Conservation (phyloP, 2,329 filamentous ascomycete genomes). For the Fusarium drepaniforme region DNA sequence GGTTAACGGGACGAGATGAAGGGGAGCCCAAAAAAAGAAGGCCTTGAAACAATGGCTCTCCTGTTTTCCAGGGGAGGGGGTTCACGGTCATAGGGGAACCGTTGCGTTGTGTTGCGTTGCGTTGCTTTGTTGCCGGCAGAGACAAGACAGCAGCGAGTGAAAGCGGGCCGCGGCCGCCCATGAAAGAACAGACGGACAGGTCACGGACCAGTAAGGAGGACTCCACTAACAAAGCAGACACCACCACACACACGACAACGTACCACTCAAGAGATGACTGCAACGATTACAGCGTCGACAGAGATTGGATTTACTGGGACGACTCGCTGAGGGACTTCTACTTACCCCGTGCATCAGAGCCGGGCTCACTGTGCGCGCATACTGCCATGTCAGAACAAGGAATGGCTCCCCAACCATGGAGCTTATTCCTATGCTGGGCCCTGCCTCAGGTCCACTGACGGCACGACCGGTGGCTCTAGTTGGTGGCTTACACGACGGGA, state of each 20-base stretch:
- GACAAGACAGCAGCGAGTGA: conserved; percentile 29
- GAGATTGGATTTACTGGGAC: conserved; percentile 21
- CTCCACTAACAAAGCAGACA: conserved; percentile 20
- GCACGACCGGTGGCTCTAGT: conserved; percentile 25
- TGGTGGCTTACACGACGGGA: conserved; percentile 1
- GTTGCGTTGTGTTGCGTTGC: conserved; percentile 10
- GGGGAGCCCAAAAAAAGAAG: conserved; percentile 21
- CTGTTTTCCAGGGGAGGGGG: not conserved
- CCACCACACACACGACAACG: conserved; percentile 7
- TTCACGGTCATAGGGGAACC: not conserved
- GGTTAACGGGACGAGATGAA: conserved; percentile 20
- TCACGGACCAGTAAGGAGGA: conserved; percentile 32
- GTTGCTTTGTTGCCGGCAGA: conserved; percentile 21
- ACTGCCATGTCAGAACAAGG: not conserved
- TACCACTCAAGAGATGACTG: not conserved
- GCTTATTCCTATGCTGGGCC: not conserved
- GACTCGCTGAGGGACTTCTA: conserved; percentile 14
- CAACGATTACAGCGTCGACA: not conserved
- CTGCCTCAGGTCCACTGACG: conserved; percentile 6
- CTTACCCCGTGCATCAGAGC: conserved; percentile 19
- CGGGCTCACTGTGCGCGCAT: conserved; percentile 21
- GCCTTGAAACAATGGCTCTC: conserved; percentile 41
- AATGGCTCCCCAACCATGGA: not conserved
- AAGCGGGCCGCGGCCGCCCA: conserved; percentile 23
- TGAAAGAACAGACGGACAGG: conserved; percentile 6